phyloP scores from a whole-genome alignment of 2,329 filamentous ascomycete species.

The Ceratocystis cubensis region DNA sequence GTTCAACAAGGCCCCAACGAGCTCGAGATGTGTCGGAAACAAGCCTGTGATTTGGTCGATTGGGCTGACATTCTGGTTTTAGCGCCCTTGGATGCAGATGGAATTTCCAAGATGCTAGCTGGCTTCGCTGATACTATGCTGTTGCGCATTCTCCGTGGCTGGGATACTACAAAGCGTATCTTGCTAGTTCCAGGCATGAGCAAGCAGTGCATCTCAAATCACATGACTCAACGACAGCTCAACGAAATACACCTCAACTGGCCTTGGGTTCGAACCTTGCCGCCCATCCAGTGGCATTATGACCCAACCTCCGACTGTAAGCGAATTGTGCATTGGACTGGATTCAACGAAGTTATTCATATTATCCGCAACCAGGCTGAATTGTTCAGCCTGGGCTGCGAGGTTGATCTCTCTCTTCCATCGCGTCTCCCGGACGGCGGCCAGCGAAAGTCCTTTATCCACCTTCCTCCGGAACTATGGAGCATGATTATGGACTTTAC shows the following conservation, averaged over 20 bases:
- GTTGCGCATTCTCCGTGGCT: constrained; percentile 68
- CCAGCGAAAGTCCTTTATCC: constrained; percentile 28
- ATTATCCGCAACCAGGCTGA: constrained; percentile 68
- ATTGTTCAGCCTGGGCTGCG: constrained; percentile 58
- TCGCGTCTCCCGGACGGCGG: constrained; percentile 31
- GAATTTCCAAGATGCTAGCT: constrained; percentile 74
- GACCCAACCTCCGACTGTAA: constrained; percentile 40
- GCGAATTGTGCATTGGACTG: constrained; percentile 47
- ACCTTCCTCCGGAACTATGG: constrained; percentile 77
- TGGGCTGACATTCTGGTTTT: constrained; percentile 84
- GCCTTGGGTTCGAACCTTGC: constrained; percentile 73
- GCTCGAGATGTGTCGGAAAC: constrained; percentile 17
- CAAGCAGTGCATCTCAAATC: constrained; percentile 77
- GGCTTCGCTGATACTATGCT: constrained; percentile 72
- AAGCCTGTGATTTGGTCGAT: constrained; percentile 56
- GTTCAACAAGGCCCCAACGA: constrained; percentile 19
- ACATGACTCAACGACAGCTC: constrained; percentile 76
- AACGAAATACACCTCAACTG: constrained; percentile 72
- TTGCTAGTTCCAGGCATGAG: constrained; percentile 83
- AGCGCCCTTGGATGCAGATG: constrained; percentile 72
- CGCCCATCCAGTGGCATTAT: constrained; percentile 73
- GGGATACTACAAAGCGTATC: constrained; percentile 77
- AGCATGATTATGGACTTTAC: constrained; percentile 73
- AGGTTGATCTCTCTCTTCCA: constrained; percentile 41
- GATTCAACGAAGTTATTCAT: constrained; percentile 57